A percentile compares a stretch with the other conserved stretches of the same genome.
Conservation (phyloP, 2,329 filamentous ascomycete genomes). For the Colletotrichum sp. region DNA sequence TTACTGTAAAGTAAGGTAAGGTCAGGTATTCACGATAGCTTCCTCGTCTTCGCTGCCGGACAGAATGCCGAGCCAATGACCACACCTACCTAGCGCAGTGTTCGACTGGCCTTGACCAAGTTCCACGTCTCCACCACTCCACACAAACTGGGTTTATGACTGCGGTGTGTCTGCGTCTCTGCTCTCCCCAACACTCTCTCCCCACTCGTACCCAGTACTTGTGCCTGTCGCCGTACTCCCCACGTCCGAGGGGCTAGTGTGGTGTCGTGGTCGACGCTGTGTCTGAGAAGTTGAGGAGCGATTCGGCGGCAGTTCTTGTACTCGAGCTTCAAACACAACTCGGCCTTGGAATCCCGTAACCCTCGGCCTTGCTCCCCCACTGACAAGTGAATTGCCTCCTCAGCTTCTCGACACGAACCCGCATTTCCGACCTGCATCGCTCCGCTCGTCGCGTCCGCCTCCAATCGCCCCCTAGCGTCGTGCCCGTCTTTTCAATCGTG, state of each 20-base stretch:
- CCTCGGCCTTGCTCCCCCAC: background rate
- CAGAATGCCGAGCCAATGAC: slow-evolving; percentile 1
- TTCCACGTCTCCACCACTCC: background rate
- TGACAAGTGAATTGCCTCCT: background rate
- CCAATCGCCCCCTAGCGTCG: background rate
- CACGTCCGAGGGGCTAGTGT: background rate
- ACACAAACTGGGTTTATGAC: background rate
- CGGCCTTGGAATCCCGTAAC: background rate
- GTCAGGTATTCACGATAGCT: background rate
- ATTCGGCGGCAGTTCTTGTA: background rate
- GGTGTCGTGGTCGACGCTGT: background rate
- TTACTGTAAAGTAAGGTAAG: background rate
- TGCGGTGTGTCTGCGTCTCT: background rate
- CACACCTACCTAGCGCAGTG: background rate
- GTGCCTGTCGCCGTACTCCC: background rate
- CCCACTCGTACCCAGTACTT: background rate
- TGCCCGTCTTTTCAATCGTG: background rate
- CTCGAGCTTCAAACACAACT: background rate
- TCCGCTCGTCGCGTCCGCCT: background rate
- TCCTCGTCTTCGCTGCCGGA: slow-evolving; percentile 1
- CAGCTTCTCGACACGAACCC: background rate
- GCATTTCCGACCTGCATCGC: slow-evolving; percentile 11
- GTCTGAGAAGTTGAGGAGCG: background rate
- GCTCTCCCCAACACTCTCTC: background rate
- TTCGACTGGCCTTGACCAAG: background rate